Evolutionary conservation across 129 eudicot genomes (phyloP).

Genomic region (Escallonia rubra): DNA sequence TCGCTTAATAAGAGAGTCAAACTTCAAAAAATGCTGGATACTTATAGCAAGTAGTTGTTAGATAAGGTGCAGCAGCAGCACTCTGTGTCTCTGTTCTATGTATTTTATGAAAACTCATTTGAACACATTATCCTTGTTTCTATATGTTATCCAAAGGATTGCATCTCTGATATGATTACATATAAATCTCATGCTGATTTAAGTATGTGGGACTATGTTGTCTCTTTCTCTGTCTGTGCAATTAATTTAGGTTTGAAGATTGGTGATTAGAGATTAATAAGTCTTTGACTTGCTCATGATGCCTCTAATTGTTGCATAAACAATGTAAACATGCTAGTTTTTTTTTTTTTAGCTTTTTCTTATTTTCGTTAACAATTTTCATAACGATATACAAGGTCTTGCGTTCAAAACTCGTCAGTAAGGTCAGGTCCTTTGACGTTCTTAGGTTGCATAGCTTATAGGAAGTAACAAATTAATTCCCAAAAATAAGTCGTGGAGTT

Average conservation of each 20-base stretch:
- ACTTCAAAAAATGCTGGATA: background rate
- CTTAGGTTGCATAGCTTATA: too few species aligned
- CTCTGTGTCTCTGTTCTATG: background rate
- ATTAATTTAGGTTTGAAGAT: slow-evolving; percentile 8
- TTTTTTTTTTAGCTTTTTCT: too few species aligned
- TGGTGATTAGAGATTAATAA: background rate
- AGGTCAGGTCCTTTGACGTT: too few species aligned
- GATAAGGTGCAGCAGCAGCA: background rate
- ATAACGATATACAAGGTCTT: too few species aligned
- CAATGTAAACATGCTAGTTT: too few species aligned
- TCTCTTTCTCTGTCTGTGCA: background rate
- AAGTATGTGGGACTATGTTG: slow-evolving; percentile 6
- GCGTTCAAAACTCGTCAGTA: too few species aligned
- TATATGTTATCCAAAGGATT: slow-evolving; percentile 5
- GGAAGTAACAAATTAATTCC: too few species aligned
- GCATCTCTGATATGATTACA: background rate
- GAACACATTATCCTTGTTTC: background rate
- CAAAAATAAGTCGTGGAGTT: too few species aligned
- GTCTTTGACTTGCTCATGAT: background rate
- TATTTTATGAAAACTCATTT: background rate
- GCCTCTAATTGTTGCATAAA: background rate
- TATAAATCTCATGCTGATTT: background rate
- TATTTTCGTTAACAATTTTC: too few species aligned
- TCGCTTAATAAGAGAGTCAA: background rate
- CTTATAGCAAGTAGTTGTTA: background rate